A percentile compares a stretch with the other conserved stretches of the same genome.
These are phyloP conservation scores for Fraxinus latifolia DNA, from an alignment of 305 asterid species.

Conservation along the genomic window DNA sequence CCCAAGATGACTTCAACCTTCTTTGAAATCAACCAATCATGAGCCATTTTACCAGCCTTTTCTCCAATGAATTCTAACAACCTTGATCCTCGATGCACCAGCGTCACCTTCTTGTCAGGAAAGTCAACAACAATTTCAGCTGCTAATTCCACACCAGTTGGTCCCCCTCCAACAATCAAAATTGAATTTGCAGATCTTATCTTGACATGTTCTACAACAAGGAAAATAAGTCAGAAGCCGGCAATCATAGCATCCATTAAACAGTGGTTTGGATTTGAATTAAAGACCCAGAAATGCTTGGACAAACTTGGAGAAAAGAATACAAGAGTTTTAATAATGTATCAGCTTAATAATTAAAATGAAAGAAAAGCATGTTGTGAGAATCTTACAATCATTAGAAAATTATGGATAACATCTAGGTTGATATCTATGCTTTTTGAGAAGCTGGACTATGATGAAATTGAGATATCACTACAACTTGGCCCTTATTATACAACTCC, in stretches of 20 bases:
- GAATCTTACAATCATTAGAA: not conserved
- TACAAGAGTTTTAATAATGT: not conserved
- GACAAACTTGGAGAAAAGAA: not conserved
- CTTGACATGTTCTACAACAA: slow-evolving; percentile 52
- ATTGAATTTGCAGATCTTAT: slow-evolving; percentile 58
- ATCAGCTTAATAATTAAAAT: not conserved
- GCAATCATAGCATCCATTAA: not conserved
- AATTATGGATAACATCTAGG: not conserved
- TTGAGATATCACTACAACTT: not conserved
- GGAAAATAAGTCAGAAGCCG: slow-evolving; percentile 1
- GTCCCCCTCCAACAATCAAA: slow-evolving; percentile 82
- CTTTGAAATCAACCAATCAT: slow-evolving; percentile 65
- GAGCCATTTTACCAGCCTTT: slow-evolving; percentile 58
- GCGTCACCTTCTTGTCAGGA: slow-evolving; percentile 67
- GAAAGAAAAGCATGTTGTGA: not conserved
- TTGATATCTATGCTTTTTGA: not conserved
- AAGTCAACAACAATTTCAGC: slow-evolving; percentile 60
- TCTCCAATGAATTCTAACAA: slow-evolving; percentile 59
- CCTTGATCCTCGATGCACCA: slow-evolving; percentile 69
- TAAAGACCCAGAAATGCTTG: not conserved
- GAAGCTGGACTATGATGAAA: not conserved
- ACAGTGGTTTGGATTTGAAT: not conserved
- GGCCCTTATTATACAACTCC: not conserved
- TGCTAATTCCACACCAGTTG: slow-evolving; percentile 85
- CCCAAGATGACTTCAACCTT: slow-evolving; percentile 74